Evolutionary conservation across 163 green algal species (phyloP).

Genomic region (Trebouxia gelatinosa): DNA sequence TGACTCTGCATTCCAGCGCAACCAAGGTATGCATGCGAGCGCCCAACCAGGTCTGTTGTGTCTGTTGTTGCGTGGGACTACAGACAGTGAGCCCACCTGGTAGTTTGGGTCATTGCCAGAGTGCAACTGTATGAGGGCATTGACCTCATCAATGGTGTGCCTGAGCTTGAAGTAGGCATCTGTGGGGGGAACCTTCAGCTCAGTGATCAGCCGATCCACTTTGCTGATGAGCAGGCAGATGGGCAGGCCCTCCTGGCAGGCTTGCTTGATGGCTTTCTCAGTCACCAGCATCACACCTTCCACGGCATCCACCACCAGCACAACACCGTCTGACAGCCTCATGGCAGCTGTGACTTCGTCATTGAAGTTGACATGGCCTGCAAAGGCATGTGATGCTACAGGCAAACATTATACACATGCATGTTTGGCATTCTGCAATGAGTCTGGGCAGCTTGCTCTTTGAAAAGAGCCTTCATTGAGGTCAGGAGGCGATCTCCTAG

Average conservation of each 20-base stretch:
- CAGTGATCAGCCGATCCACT: constrained; percentile 94
- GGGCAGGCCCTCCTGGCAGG: constrained; percentile 82
- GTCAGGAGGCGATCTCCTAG: no score
- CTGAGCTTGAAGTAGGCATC: constrained; percentile 98
- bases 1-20: no score
- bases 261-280: constrained; percentile 81
- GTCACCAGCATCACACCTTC: constrained; percentile 92
- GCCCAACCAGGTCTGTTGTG: no score
- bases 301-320: constrained; percentile 95
- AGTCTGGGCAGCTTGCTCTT: no score
- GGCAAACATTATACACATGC: no score
- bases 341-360: constrained; percentile 93
- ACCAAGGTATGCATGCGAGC: no score
- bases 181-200: constrained; percentile 96
- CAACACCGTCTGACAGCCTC: constrained; percentile 85
- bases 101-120: constrained; percentile 13
- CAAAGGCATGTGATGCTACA: neutral
- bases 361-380: constrained; percentile 96
- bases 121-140: constrained; percentile 61
- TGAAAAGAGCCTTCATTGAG: no score
- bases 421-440: no score
- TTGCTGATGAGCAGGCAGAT: constrained; percentile 94
- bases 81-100: neutral
- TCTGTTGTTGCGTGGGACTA: no score
- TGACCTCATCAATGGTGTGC: constrained; percentile 96